These are phyloP conservation scores for Remersonia thermophila DNA, from an alignment of 2,329 filamentous ascomycete species.

Conservation along the genomic window DNA sequence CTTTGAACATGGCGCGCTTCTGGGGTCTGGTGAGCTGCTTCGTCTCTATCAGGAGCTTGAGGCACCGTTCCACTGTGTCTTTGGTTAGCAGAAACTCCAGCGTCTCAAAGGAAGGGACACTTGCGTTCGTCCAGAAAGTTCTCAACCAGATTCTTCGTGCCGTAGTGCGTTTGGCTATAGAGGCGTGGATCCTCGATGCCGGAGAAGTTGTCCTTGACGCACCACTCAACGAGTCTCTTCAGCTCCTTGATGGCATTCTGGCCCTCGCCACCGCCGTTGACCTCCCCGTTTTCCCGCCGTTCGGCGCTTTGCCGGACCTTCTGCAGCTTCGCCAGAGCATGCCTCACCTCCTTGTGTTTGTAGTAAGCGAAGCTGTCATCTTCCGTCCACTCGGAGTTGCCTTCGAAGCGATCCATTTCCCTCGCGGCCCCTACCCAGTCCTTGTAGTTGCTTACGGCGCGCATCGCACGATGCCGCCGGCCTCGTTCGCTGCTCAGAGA, in stretches of 20 bases:
- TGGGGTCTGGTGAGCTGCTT: conserved; percentile 55
- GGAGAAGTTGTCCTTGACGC: conserved; percentile 95
- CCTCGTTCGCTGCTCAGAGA: conserved; percentile 78
- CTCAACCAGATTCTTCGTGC: conserved; percentile 91
- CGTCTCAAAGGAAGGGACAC: conserved; percentile 17
- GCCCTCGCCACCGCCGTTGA: conserved; percentile 21
- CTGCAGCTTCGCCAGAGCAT: conserved; percentile 64
- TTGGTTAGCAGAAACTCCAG: not conserved
- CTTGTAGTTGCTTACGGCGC: conserved; percentile 58
- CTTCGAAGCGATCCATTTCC: conserved; percentile 67
- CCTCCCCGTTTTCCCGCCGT: conserved; percentile 23
- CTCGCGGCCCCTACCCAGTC: conserved; percentile 77
- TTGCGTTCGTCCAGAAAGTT: conserved; percentile 73
- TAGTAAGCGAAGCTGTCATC: conserved; percentile 74
- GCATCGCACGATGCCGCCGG: conserved; percentile 56
- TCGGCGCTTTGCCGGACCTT: conserved; percentile 50
- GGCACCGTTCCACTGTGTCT: conserved; percentile 44
- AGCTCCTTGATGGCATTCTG: conserved; percentile 58
- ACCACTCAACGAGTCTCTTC: conserved; percentile 67
- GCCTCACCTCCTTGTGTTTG: conserved; percentile 69
- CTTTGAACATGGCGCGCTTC: conserved; percentile 75
- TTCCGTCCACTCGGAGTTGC: conserved; percentile 69
- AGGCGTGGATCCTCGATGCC: conserved; percentile 85
- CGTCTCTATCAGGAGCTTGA: conserved; percentile 58
- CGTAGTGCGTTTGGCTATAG: conserved; percentile 97